These are phyloP conservation scores for Darksidea phi DNA, from an alignment of 495 filamentous ascomycete species.

Conservation along the genomic window DNA sequence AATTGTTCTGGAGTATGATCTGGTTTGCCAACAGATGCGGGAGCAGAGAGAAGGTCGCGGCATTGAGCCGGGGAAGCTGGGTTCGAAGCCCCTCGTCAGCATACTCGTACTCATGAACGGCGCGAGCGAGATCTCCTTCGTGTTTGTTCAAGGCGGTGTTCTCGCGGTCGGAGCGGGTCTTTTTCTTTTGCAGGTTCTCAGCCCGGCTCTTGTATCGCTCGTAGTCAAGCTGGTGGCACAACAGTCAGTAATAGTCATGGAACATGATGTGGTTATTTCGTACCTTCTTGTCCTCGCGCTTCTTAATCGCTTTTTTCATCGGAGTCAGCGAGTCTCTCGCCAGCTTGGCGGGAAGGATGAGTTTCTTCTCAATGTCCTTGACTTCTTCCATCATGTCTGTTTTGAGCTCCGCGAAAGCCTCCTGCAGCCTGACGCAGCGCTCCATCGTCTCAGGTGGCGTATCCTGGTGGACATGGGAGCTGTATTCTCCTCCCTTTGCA, in stretches of 20 bases:
- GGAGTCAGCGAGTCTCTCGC: slow-evolving; percentile 71
- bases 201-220: slow-evolving; percentile 76
- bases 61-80: slow-evolving; percentile 71
- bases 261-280: slow-evolving; percentile 10
- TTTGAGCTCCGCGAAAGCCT: slow-evolving; percentile 71
- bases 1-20: slow-evolving; percentile 76
- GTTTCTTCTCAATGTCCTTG: slow-evolving; percentile 64
- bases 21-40: slow-evolving; percentile 73
- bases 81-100: slow-evolving; percentile 80
- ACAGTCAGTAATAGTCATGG: slow-evolving; percentile 29
- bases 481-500: slow-evolving; percentile 53
- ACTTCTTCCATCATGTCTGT: slow-evolving; percentile 74
- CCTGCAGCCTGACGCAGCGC: slow-evolving; percentile 65
- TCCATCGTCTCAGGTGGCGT: slow-evolving; percentile 66
- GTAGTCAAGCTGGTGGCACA: slow-evolving; percentile 62
- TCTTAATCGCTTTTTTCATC: slow-evolving; percentile 88
- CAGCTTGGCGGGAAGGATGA: slow-evolving; percentile 70
- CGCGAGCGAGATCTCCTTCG: slow-evolving; percentile 69
- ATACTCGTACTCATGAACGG: slow-evolving; percentile 73
- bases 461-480: slow-evolving; percentile 49
- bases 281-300: slow-evolving; percentile 80
- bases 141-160: slow-evolving; percentile 72
- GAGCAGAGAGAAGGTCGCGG: slow-evolving; percentile 72
- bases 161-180: slow-evolving; percentile 71
- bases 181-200: slow-evolving; percentile 69